These are phyloP conservation scores for Fusarium paranaense DNA, from an alignment of 2,329 filamentous ascomycete species.

Conservation along the genomic window DNA sequence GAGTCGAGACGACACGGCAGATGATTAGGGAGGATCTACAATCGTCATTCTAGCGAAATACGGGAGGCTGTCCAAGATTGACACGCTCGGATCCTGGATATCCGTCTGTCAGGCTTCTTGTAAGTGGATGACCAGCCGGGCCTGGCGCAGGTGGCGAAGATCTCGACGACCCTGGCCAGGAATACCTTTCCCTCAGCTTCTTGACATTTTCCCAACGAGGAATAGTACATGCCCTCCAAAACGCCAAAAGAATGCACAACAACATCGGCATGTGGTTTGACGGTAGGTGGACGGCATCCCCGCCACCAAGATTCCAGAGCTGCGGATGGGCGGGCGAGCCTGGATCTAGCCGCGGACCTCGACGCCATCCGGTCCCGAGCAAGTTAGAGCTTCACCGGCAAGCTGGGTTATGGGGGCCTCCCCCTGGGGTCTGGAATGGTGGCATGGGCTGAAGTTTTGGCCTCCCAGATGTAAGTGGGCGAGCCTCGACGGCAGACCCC, in stretches of 20 bases:
- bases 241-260: not conserved
- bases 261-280: constrained; percentile 21
- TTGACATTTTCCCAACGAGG: constrained; percentile 7
- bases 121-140: constrained; percentile 23
- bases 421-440: constrained; percentile 12
- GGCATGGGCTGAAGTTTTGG: not conserved
- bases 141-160: constrained; percentile 28
- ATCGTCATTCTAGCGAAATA: constrained; percentile 24
- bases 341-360: constrained; percentile 9
- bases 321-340: not conserved
- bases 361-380: constrained; percentile 1
- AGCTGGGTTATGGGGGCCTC: not conserved
- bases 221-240: not conserved
- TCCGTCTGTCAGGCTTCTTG: constrained; percentile 15
- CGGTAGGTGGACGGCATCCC: constrained; percentile 9
- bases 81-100: constrained; percentile 23
- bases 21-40: not conserved
- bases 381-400: not conserved
- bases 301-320: constrained; percentile 9
- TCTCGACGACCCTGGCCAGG: constrained; percentile 15
- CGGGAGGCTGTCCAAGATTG: constrained; percentile 22
- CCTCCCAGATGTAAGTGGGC: not conserved
- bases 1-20: not conserved
- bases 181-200: constrained; percentile 16
- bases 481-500: constrained; percentile 6